These are phyloP conservation scores for Salicornia ramosissima DNA, from an alignment of 148 eudicot species.

Conservation along the genomic window DNA sequence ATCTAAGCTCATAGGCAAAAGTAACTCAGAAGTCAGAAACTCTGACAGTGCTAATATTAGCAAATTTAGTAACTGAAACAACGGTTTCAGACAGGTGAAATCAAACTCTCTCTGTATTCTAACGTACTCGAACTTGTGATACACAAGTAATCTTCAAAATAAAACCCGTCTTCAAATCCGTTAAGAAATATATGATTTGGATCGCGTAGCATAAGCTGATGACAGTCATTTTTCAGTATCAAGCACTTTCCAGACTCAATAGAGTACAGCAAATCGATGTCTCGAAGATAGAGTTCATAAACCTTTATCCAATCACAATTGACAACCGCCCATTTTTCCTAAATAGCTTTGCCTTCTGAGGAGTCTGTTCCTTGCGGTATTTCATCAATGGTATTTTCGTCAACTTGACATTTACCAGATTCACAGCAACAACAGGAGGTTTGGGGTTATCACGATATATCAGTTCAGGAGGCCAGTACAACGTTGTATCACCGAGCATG, in stretches of 20 bases:
- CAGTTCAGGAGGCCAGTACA: slow-evolving; percentile 21
- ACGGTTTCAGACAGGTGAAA: too few species aligned
- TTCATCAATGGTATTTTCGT: slow-evolving; percentile 18
- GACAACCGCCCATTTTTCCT: slow-evolving; percentile 23
- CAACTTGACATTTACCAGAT: slow-evolving; percentile 13
- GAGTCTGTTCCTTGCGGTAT: neutral
- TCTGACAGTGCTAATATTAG: too few species aligned
- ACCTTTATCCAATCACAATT: slow-evolving; percentile 5
- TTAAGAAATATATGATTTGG: too few species aligned
- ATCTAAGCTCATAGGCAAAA: too few species aligned
- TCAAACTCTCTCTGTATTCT: too few species aligned
- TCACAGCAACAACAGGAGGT: slow-evolving; percentile 26
- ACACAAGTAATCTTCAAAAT: too few species aligned
- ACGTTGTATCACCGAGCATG: slow-evolving; percentile 15
- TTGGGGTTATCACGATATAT: neutral
- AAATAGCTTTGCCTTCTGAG: slow-evolving; percentile 2
- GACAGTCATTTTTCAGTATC: too few species aligned
- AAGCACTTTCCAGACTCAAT: neutral
- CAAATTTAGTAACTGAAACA: too few species aligned
- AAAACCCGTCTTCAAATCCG: too few species aligned
- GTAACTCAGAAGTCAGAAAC: too few species aligned
- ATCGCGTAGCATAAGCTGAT: too few species aligned
- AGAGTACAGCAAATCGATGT: neutral
- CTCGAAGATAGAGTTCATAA: neutral
- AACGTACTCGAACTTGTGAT: too few species aligned